Conservation (phyloP, 225 moss, liverwort and hornwort species). For the Physcomitrellopsis africana region DNA sequence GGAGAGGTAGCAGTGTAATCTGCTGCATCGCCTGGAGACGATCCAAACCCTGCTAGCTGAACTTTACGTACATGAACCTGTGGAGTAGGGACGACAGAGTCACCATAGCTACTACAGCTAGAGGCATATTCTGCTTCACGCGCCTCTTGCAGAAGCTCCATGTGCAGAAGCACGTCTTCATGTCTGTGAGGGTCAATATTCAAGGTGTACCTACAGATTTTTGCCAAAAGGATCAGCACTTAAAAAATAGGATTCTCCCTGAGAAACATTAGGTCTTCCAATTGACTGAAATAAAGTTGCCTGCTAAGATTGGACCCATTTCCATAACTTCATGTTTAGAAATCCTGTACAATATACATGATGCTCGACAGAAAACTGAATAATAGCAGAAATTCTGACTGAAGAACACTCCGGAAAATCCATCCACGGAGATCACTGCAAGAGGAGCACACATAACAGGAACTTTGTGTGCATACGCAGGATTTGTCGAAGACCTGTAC, state of each 20-base stretch:
- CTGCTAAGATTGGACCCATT: neutral
- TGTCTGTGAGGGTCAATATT: slow-evolving; percentile 89
- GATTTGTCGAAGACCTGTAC: neutral
- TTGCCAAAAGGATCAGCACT: slow-evolving; percentile 16
- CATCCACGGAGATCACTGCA: neutral
- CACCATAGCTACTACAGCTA: slow-evolving; percentile 49
- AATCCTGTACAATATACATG: slow-evolving; percentile 7
- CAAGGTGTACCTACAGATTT: slow-evolving; percentile 77
- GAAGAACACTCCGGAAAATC: too few species aligned
- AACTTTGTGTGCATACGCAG: slow-evolving; percentile 3
- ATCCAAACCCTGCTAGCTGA: slow-evolving; percentile 67
- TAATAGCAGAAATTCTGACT: too few species aligned
- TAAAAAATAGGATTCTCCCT: neutral
- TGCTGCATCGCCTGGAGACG: slow-evolving; percentile 44
- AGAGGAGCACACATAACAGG: neutral
- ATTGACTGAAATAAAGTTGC: neutral
- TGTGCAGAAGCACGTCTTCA: slow-evolving; percentile 93
- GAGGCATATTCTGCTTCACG: slow-evolving; percentile 68
- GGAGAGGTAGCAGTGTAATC: slow-evolving; percentile 36
- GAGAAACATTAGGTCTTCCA: neutral
- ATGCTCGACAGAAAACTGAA: too few species aligned
- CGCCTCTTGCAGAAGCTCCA: slow-evolving; percentile 85
- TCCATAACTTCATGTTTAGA: neutral
- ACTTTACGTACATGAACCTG: slow-evolving; percentile 92
- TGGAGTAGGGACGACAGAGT: slow-evolving; percentile 55